These are phyloP conservation scores for Penicillium lividum DNA, from an alignment of 495 filamentous ascomycete species.

Conservation along the genomic window DNA sequence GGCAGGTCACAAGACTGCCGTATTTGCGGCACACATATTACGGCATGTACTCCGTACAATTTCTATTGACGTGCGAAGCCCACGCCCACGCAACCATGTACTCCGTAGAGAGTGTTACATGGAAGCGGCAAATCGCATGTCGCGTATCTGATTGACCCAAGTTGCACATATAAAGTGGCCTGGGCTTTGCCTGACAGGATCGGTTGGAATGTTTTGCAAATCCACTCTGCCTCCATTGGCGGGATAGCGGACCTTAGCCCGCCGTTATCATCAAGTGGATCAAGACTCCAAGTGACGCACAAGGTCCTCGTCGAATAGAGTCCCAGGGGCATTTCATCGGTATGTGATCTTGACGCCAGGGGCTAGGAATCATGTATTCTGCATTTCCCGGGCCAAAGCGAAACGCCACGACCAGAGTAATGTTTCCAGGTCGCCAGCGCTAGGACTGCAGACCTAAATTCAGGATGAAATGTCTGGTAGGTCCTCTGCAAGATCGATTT, in stretches of 20 bases:
- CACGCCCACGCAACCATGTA: background rate
- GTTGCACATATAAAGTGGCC: constrained; percentile 1
- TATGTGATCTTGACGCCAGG: background rate
- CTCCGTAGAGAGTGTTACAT: constrained; percentile 1
- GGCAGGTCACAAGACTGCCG: background rate
- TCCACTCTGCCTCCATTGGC: constrained; percentile 11
- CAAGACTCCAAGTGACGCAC: constrained; percentile 9
- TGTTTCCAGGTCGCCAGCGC: background rate
- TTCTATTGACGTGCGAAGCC: background rate
- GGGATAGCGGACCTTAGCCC: constrained; percentile 2
- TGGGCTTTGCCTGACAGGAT: constrained; percentile 11
- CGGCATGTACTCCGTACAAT: background rate
- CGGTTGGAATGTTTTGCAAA: constrained; percentile 4
- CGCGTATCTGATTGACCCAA: constrained; percentile 10
- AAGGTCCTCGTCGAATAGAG: constrained; percentile 8
- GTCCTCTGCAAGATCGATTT: constrained; percentile 2
- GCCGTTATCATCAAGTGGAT: constrained; percentile 10
- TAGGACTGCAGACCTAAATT: background rate
- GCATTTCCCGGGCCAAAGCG: background rate
- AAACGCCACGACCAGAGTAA: background rate
- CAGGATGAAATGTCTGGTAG: background rate
- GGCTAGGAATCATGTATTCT: background rate
- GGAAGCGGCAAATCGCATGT: constrained; percentile 9
- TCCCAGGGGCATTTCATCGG: background rate
- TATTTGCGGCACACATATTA: background rate